Evolutionary conservation across 192 early-diverging fungal species (phyloP).

Genomic region (Podila clonocystis): DNA sequence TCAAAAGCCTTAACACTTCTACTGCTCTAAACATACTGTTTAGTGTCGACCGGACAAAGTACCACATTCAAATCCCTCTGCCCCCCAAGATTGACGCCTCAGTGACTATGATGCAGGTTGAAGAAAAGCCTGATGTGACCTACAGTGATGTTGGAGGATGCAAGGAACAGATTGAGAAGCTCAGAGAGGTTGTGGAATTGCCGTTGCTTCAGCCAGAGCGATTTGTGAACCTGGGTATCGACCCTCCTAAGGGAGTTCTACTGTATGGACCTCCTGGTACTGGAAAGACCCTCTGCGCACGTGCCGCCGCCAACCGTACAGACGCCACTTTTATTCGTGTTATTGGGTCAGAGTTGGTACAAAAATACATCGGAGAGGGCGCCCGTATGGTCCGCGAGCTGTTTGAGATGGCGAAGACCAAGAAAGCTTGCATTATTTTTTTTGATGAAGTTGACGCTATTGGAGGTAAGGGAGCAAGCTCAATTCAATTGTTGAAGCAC

Average conservation of each 20-base stretch:
- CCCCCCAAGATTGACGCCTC: constrained; percentile 99
- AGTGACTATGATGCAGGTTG: constrained; percentile 99
- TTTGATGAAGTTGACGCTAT: constrained; percentile 99
- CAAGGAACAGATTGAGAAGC: constrained; percentile 99
- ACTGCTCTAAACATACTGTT: neutral
- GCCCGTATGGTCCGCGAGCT: constrained; percentile 99
- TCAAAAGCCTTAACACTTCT: neutral
- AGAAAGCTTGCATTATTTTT: constrained; percentile 99
- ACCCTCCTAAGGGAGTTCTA: constrained; percentile 99
- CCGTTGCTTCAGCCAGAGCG: constrained; percentile 95
- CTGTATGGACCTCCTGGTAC: constrained; percentile 97
- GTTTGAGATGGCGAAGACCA: constrained; percentile 99
- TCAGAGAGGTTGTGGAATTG: constrained; percentile 98
- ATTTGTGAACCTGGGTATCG: constrained; percentile 98
- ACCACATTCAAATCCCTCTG: constrained; percentile 99
- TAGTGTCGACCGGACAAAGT: constrained; percentile 97
- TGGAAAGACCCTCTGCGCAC: constrained; percentile 97
- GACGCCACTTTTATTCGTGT: constrained; percentile 99
- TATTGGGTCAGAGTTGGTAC: constrained; percentile 99
- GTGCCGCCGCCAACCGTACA: constrained; percentile 98
- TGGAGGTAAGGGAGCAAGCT: constrained; percentile 59
- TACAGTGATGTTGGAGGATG: constrained; percentile 99
- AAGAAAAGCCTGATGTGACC: constrained; percentile 99
- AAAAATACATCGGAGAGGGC: constrained; percentile 99
- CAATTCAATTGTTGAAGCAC: neutral